These are phyloP conservation scores for Ambrosiella beaveri DNA, from an alignment of 2,329 filamentous ascomycete species.

Conservation along the genomic window DNA sequence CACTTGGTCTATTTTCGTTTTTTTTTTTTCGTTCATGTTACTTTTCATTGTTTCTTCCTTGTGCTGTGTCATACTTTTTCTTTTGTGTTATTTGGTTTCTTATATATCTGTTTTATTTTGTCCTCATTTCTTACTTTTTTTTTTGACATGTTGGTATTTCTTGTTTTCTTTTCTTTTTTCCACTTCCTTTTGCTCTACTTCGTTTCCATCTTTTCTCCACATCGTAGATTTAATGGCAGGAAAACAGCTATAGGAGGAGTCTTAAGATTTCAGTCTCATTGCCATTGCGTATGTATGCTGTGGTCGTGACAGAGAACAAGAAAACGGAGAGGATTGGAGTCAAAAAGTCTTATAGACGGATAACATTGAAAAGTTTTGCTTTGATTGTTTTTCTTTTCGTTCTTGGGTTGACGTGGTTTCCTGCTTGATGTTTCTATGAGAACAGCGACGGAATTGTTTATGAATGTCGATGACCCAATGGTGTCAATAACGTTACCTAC, in stretches of 20 bases:
- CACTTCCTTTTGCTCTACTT: constrained; percentile 19
- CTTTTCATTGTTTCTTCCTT: not conserved
- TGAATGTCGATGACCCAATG: too few relatives aligned
- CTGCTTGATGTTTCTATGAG: too few relatives aligned
- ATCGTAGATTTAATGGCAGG: not conserved
- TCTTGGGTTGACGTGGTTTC: not conserved
- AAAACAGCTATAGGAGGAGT: not conserved
- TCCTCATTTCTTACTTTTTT: not conserved
- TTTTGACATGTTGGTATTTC: not conserved
- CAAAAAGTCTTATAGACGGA: constrained; percentile 5
- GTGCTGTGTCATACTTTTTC: not conserved
- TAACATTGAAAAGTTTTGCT: constrained; percentile 5
- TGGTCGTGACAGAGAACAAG: constrained; percentile 14
- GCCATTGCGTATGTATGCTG: constrained; percentile 13
- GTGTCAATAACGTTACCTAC: too few relatives aligned
- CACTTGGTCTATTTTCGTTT: not conserved
- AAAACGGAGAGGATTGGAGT: not conserved
- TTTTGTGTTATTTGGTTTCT: not conserved
- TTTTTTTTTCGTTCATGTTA: constrained; percentile 3
- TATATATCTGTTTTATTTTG: too few relatives aligned
- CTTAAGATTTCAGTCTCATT: not conserved
- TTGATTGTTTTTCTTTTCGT: not conserved
- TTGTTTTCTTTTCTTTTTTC: constrained; percentile 17
- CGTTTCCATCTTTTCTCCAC: too few relatives aligned
- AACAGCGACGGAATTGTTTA: too few relatives aligned